A percentile compares a stretch with the other conserved stretches of the same genome.
These are phyloP conservation scores for Gymnopilus junonius DNA, from an alignment of 768 basidiomycete species.

Conservation along the genomic window DNA sequence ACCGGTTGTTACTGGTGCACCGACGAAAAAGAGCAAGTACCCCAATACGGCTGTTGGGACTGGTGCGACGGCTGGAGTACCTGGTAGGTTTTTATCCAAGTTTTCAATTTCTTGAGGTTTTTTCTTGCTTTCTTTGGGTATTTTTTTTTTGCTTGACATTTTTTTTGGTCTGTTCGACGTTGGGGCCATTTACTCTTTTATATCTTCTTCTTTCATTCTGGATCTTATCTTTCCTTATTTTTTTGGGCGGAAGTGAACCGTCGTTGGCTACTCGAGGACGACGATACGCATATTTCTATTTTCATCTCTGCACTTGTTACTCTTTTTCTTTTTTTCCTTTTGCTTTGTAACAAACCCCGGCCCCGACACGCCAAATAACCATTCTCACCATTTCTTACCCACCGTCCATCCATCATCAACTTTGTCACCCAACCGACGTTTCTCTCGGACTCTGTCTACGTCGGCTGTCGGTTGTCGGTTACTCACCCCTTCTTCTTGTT, in stretches of 20 bases:
- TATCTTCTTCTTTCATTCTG: not conserved
- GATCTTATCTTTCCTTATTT: not conserved
- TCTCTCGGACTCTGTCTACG: not conserved
- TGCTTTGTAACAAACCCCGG: no score
- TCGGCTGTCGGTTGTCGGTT: not conserved
- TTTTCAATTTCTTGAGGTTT: conserved; percentile 3
- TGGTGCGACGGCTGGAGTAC: conserved; percentile 10
- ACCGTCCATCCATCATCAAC: no score
- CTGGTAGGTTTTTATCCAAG: conserved; percentile 9
- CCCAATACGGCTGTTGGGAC: conserved; percentile 24
- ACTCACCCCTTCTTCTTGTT: not conserved
- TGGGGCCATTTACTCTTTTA: not conserved
- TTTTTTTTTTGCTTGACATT: not conserved
- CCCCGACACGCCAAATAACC: no score
- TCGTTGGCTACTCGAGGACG: no score
- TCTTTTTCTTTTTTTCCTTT: not conserved
- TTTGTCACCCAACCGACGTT: no score
- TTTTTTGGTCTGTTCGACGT: not conserved
- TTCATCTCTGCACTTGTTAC: not conserved
- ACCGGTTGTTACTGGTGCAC: conserved; percentile 73
- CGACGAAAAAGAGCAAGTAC: conserved; percentile 67
- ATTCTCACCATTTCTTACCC: no score
- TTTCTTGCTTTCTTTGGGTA: not conserved
- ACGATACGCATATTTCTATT: no score
- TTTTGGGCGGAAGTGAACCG: not conserved